Evolutionary conservation across 768 basidiomycete species (phyloP), one percentile per base, ranked within the genome.

Genomic region (Tulasnella sp.): DNA sequence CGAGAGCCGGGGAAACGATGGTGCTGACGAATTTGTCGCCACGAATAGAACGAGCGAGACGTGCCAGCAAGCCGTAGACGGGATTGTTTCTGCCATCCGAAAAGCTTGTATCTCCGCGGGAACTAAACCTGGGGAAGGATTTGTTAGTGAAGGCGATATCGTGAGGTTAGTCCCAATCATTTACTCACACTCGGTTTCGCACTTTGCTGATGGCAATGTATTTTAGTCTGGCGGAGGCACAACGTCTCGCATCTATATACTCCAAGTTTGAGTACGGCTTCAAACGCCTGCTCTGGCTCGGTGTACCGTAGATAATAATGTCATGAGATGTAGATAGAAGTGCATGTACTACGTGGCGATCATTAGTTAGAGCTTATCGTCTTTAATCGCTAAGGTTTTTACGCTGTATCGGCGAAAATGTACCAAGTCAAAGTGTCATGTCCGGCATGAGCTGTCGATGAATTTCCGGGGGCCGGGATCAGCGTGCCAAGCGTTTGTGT

Each of bases 241-340:
- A 86, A 69, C 78, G 81, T 56, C 83, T 85, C 75, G 96, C 90
- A 2, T 88, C 83, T 62, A 76, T 94, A 64, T 87, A 89, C 70
- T 81, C 91, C 13, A 91, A 92, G 73, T 86, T 95, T 82, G 93
- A 96, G 68, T 91, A 95, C 69, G 89, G 88, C 0, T 77, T 96
- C 52, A 97, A 94, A 77, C 76, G 91, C 64, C 73, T 95, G 68
- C 71, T 95, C 61, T 95, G 92, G 92, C 71, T 95, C 50, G 88
- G 89, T 56, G 55, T 56, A 23, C 27, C 19, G 19, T 56, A 55
- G 42, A 56, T 47, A 44, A 8, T 19, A 15, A 5, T 15, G 15
- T 38, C 34, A 7, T 15, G 34, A 15, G 15, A 7, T 5, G 34
- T 38, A 7, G 34, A 38, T 7, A 38, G 34, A 7, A 38, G 34